A percentile compares a stretch with the other conserved stretches of the same genome.
phyloP scores from a whole-genome alignment of 441 rosid genomes.

The Biscutella auriculata region DNA sequence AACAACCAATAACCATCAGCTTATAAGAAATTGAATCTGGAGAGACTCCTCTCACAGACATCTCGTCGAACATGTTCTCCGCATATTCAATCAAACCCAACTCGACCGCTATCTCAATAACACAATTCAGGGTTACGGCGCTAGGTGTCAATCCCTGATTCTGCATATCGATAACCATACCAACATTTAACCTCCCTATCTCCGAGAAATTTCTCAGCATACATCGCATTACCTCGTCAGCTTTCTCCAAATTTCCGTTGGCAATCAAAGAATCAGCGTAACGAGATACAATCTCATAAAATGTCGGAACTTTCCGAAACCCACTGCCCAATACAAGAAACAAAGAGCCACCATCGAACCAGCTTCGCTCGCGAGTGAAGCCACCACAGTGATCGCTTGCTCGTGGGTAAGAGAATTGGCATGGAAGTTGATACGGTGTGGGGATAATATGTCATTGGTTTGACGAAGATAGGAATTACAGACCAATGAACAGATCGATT shows the following conservation, averaged over 20 bases:
- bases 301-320: slow-evolving; percentile 42
- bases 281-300: slow-evolving; percentile 78
- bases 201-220: slow-evolving; percentile 61
- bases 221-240: slow-evolving; percentile 49
- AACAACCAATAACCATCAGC: slow-evolving; percentile 51
- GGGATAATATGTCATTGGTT: slow-evolving; percentile 21
- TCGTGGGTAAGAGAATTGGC: slow-evolving; percentile 49
- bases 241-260: slow-evolving; percentile 56
- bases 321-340: slow-evolving; percentile 69
- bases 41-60: slow-evolving; percentile 50
- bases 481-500: slow-evolving; percentile 43
- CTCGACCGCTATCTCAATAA: slow-evolving; percentile 29
- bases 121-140: slow-evolving; percentile 35
- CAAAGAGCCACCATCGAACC: slow-evolving; percentile 72
- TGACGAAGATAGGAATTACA: slow-evolving; percentile 39
- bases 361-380: slow-evolving; percentile 61
- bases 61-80: slow-evolving; percentile 60
- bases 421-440: slow-evolving; percentile 30
- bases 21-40: slow-evolving; percentile 55
- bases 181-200: slow-evolving; percentile 50
- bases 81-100: slow-evolving; percentile 48
- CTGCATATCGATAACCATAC: slow-evolving; percentile 65
- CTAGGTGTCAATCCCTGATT: slow-evolving; percentile 51
- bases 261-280: slow-evolving; percentile 40
- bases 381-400: slow-evolving; percentile 57